These are phyloP conservation scores for Pogostemon cablin DNA, from an alignment of 257 asterid genomes.

Conservation along the genomic window DNA sequence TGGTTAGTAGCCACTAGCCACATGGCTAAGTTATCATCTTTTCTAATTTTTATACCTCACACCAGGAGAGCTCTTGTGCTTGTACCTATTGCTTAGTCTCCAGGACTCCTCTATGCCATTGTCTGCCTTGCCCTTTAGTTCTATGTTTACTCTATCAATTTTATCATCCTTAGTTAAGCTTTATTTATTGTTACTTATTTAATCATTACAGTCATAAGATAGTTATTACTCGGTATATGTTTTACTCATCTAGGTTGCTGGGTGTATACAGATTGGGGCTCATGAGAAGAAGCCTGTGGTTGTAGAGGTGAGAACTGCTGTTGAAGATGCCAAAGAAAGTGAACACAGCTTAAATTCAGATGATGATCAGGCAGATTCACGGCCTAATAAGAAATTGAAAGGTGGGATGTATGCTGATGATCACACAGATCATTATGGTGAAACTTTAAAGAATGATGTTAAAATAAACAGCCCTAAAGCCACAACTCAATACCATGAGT, in stretches of 20 bases:
- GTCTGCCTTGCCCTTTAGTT: neutral
- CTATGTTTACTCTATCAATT: neutral
- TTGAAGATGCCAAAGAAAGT: conserved; percentile 39
- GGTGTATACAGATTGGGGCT: conserved; percentile 41
- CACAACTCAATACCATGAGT: conserved; percentile 42
- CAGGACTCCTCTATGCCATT: neutral
- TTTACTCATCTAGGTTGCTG: conserved; percentile 47
- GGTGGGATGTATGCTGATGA: conserved; percentile 42
- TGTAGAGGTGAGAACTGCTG: conserved; percentile 38
- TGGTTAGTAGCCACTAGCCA: neutral
- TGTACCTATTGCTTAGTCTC: neutral
- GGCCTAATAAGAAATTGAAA: conserved; percentile 52
- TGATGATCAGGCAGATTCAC: conserved; percentile 45
- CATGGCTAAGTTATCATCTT: neutral
- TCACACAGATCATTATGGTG: conserved; percentile 35
- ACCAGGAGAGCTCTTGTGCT: neutral
- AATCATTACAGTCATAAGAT: conserved; percentile 14
- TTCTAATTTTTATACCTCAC: neutral
- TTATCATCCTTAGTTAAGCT: neutral
- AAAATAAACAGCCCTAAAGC: conserved; percentile 43
- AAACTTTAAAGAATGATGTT: conserved; percentile 38
- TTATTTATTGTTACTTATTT: neutral
- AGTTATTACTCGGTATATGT: conserved; percentile 9
- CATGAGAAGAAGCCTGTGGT: conserved; percentile 43
- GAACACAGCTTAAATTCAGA: conserved; percentile 41